Percentiles rank a stretch among this genome's conserved stretches.
Evolutionary conservation across 2,329 filamentous ascomycete genomes (phyloP).

Genomic region (Calonectria fujianensis): DNA sequence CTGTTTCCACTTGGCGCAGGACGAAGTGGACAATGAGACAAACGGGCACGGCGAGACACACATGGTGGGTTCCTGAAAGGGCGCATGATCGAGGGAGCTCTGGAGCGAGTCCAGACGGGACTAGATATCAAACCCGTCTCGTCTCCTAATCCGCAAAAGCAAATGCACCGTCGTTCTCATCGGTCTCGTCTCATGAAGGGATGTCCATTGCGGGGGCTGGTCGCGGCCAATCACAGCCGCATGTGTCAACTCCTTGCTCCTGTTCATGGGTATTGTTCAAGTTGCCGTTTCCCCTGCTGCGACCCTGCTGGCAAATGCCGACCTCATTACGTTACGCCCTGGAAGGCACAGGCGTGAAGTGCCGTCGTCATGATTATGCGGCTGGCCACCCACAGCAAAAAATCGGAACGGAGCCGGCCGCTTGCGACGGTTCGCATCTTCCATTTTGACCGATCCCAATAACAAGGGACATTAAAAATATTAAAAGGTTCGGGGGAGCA

Average conservation of each 20-base stretch:
- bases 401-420: constrained; percentile 21
- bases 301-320: constrained; percentile 14
- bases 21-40: neutral
- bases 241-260: neutral
- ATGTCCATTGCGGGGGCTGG: constrained; percentile 7
- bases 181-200: neutral
- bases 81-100: neutral
- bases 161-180: neutral
- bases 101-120: neutral
- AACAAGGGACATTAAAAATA: neutral
- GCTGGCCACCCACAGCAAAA: neutral
- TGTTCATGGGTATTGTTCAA: neutral
- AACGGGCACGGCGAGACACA: neutral
- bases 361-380: constrained; percentile 22
- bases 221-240: neutral
- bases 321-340: constrained; percentile 5
- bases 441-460: neutral
- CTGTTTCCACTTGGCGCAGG: neutral
- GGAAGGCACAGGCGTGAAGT: constrained; percentile 12
- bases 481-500: constrained; percentile 12
- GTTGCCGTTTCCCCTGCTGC: neutral
- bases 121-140: neutral
- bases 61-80: neutral
- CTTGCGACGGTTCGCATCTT: neutral
- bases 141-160: neutral